phyloP scores from a whole-genome alignment of 345 rosid genomes.

The Eucalyptus paniculata region DNA sequence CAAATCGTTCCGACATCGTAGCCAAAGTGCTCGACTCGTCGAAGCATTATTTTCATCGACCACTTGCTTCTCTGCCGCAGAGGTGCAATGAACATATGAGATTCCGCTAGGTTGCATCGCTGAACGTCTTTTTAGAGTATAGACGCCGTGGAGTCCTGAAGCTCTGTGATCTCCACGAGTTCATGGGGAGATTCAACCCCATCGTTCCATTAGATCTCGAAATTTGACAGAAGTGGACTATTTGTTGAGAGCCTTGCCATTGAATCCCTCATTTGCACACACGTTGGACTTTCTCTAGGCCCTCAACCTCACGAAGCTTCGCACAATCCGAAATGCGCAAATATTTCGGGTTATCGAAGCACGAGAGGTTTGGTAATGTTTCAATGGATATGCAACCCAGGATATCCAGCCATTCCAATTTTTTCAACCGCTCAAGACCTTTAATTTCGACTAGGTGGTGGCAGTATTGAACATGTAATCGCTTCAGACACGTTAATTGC shows the following conservation, averaged over 20 bases:
- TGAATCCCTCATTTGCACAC: neutral
- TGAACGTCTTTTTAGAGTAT: too few species aligned
- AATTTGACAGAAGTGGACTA: accelerated
- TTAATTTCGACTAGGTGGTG: neutral
- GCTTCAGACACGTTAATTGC: accelerated
- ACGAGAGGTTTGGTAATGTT: neutral
- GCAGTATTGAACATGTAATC: accelerated
- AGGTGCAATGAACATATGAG: too few species aligned
- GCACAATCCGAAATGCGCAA: accelerated
- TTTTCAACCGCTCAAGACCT: neutral
- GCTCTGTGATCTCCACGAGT: too few species aligned
- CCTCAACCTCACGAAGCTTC: neutral
- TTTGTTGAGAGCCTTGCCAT: neutral
- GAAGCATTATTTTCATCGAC: too few species aligned
- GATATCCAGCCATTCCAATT: neutral
- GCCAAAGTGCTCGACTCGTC: accelerated
- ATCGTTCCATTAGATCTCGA: accelerated
- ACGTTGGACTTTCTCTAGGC: accelerated
- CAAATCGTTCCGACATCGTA: accelerated
- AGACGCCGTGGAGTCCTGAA: too few species aligned
- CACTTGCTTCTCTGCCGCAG: accelerated
- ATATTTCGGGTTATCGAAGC: accelerated
- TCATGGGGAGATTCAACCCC: accelerated
- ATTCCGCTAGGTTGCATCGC: too few species aligned
- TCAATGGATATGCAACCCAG: accelerated